A percentile compares a stretch with the other conserved stretches of the same genome.
Evolutionary conservation across 1,139 yeast species (phyloP).

Genomic region (Sugiyamaella grinbergsii): DNA sequence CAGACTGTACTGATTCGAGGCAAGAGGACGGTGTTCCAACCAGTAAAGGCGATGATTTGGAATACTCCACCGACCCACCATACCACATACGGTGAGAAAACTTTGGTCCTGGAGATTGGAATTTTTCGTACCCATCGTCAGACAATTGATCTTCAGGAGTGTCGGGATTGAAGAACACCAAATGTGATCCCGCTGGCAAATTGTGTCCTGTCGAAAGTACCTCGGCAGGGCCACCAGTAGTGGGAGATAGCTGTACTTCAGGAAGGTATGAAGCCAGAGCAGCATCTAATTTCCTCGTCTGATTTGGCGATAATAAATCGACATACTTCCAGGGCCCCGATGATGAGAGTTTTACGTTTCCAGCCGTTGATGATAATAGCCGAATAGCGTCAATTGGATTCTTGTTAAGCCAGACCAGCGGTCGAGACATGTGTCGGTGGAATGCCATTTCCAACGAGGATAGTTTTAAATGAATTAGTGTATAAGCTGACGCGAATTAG

Average conservation of each 20-base stretch:
- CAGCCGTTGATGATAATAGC: background rate
- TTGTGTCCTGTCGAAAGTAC: constrained; percentile 27
- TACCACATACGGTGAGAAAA: constrained; percentile 80
- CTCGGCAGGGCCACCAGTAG: constrained; percentile 10
- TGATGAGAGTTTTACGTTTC: background rate
- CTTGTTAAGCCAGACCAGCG: background rate
- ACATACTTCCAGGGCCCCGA: constrained; percentile 36
- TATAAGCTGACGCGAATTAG: too few species aligned
- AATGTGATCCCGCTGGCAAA: constrained; percentile 61
- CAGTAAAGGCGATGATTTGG: constrained; percentile 39
- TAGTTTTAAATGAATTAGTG: too few species aligned
- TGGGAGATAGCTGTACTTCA: constrained; percentile 12
- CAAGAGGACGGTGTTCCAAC: constrained; percentile 42
- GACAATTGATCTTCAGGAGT: constrained; percentile 56
- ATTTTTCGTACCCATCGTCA: constrained; percentile 78
- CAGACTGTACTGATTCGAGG: constrained; percentile 32
- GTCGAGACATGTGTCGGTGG: background rate
- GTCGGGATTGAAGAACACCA: constrained; percentile 62
- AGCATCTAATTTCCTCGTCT: constrained; percentile 33
- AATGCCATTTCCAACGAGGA: too few species aligned
- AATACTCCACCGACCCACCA: constrained; percentile 60
- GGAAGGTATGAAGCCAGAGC: constrained; percentile 33
- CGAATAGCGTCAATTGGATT: too few species aligned
- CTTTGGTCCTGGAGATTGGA: constrained; percentile 64
- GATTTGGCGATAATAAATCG: constrained; percentile 32